Conservation (phyloP, 2,329 filamentous ascomycete genomes). For the Tothia fuscella region DNA sequence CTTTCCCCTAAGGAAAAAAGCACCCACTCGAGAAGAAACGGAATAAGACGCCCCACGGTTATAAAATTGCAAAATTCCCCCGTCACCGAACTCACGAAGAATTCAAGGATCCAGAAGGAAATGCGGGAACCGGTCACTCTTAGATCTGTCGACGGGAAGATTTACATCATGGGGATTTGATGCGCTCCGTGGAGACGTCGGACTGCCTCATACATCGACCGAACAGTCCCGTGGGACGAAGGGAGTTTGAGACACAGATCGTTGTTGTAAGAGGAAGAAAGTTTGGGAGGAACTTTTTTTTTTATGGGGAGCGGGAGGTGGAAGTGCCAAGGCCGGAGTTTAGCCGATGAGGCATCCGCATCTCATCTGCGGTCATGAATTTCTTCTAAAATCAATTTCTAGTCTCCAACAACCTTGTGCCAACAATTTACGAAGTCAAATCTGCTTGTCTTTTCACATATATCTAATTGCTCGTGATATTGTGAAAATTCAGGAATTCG, state of each 20-base stretch:
- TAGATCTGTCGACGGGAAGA: conserved; percentile 11
- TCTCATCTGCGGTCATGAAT: too few relatives aligned
- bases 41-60: conserved; percentile 7
- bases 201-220: not conserved
- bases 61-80: not conserved
- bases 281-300: not conserved
- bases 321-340: not conserved
- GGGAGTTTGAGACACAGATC: conserved; percentile 6
- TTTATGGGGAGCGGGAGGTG: too few relatives aligned
- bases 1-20: not conserved
- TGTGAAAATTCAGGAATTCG: too few relatives aligned
- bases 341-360: too few relatives aligned
- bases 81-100: conserved; percentile 10
- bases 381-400: too few relatives aligned
- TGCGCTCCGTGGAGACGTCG: conserved; percentile 7
- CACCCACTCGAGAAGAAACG: not conserved
- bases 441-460: too few relatives aligned
- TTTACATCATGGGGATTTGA: conserved; percentile 6
- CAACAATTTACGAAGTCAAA: too few relatives aligned
- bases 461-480: too few relatives aligned
- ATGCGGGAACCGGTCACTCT: conserved; percentile 1
- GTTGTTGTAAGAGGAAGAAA: not conserved
- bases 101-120: conserved; percentile 1
- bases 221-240: not conserved
- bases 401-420: too few relatives aligned